Conservation (phyloP, 495 filamentous ascomycete species). For the Podospora appendiculata region DNA sequence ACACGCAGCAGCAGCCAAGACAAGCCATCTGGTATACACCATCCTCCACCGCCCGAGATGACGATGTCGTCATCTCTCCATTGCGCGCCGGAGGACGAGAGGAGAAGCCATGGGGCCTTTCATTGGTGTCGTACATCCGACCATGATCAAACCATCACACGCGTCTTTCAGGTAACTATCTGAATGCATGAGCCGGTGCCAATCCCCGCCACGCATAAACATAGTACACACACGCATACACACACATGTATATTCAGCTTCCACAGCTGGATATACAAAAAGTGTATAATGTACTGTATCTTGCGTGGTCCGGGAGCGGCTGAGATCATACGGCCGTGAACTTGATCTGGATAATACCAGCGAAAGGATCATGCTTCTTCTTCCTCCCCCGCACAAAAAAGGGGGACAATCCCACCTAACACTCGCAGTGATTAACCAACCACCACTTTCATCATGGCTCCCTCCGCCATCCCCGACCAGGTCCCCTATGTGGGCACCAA, state of each 20-base stretch:
- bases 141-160: slow-evolving; percentile 18
- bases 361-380: slow-evolving; percentile 85
- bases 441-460: slow-evolving; percentile 63
- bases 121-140: slow-evolving; percentile 11
- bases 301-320: slow-evolving; percentile 37
- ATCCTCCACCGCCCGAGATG: neutral
- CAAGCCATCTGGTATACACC: neutral
- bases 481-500: slow-evolving; percentile 16
- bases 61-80: neutral
- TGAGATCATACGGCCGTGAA: slow-evolving; percentile 94
- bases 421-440: slow-evolving; percentile 26
- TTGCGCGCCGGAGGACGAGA: neutral
- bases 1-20: neutral
- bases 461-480: slow-evolving; percentile 46
- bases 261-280: too few species aligned
- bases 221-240: too few species aligned
- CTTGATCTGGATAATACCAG: slow-evolving; percentile 99
- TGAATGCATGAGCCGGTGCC: slow-evolving; percentile 37
- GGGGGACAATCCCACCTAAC: slow-evolving; percentile 15
- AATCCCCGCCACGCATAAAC: slow-evolving; percentile 1
- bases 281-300: too few species aligned
- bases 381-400: slow-evolving; percentile 27
- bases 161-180: slow-evolving; percentile 29
- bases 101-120: slow-evolving; percentile 17
- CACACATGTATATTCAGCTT: too few species aligned